Evolutionary conservation across 495 filamentous ascomycete genomes (phyloP), one percentile per base, ranked within the genome.

Genomic region (Penicillium subrubescens): DNA sequence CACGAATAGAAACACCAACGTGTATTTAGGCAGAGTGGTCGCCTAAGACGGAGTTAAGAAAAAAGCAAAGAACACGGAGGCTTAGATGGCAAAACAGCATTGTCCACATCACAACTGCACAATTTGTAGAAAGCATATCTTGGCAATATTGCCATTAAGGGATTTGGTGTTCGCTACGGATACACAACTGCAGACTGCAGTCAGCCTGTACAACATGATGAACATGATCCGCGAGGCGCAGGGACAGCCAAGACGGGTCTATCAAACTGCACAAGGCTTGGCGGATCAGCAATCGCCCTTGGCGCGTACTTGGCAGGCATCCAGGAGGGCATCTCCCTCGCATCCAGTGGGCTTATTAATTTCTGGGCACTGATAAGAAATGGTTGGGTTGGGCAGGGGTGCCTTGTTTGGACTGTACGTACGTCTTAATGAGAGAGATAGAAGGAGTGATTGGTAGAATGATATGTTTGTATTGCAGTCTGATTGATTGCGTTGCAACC

Each of bases 181-280:
- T 60, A 29, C 31, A 52, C 46, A n/a, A 27, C 34, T 55, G 35
- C 25, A 35, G 55, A 27, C 34, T 55, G 35, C 25, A 35, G 55
- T 62, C 57, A 33, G 65, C 65, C 56, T 68, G 65, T 61, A 60
- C 37, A 48, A 59, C 37, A 51, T 67, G 69, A 64, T 61, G 63
- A 65, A 58, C 50, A 60, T 69, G 53, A 65, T 59, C 31, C 53
- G 59, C 53, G 61, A 37, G 35, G 61, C 27, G 56, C 60, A 56
- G 33, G 53, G 33, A 35, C 55, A 46, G 63, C 68, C 71, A 71
- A 71, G 71, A 57, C 65, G 64, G 67, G 62, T 68, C 65, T 66
- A 77, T 79, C 75, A 71, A 68, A 79, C 69, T 66, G 60, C 68
- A 76, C 64, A 70, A 67, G 66, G 60, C 77, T 79, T 79, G 77